Evolutionary conservation across 495 filamentous ascomycete species (phyloP).

Genomic region (Filosporella fistucella): DNA sequence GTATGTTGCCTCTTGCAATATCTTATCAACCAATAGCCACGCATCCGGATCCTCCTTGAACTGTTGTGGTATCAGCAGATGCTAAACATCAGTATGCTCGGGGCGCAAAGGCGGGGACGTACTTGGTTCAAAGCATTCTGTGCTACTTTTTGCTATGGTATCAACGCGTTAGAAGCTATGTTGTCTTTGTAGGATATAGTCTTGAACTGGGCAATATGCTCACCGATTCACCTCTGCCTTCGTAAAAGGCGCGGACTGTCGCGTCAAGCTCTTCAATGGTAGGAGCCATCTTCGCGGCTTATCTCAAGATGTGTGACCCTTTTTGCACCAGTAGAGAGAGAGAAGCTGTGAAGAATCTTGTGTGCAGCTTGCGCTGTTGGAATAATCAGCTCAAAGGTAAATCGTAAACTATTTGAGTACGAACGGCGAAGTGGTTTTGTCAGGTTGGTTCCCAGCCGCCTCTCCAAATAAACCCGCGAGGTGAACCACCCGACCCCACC

Average conservation of each 20-base stretch:
- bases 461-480: too few species aligned
- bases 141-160: constrained; percentile 87
- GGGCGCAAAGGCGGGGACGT: constrained; percentile 28
- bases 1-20: constrained; percentile 84
- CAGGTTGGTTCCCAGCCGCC: constrained; percentile 9
- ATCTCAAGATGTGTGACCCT: constrained; percentile 11
- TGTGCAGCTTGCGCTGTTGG: constrained; percentile 19
- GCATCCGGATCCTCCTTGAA: constrained; percentile 99
- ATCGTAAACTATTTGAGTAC: constrained; percentile 2
- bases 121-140: constrained; percentile 93
- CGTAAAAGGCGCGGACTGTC: constrained; percentile 94
- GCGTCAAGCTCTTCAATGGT: constrained; percentile 89
- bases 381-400: constrained; percentile 5
- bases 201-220: too few species aligned
- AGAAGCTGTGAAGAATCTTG: constrained; percentile 3
- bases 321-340: constrained; percentile 12
- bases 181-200: too few species aligned
- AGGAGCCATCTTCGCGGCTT: constrained; percentile 40
- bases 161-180: constrained; percentile 14
- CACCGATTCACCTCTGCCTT: constrained; percentile 89
- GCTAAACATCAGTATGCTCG: neutral
- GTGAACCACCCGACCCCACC: constrained; percentile 6
- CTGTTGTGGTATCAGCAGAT: constrained; percentile 43
- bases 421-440: neutral
- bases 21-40: constrained; percentile 95